phyloP scores from a whole-genome alignment of 1,284 basidiomycete genomes.

The Vanrija pseudolonga region DNA sequence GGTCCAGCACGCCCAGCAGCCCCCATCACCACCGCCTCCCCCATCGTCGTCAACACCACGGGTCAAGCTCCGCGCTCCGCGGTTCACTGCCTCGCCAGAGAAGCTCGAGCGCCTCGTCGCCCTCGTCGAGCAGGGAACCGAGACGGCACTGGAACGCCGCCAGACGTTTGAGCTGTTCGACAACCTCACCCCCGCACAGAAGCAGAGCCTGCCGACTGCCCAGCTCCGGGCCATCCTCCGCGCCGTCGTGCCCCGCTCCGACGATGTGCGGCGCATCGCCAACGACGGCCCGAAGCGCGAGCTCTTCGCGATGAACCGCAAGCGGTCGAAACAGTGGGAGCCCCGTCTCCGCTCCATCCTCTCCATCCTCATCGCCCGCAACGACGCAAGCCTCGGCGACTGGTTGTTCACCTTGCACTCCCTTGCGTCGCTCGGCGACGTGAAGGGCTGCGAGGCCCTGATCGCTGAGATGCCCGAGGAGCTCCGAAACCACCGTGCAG shows the following conservation, averaged over 20 bases:
- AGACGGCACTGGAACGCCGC: not conserved
- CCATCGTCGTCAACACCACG: no score
- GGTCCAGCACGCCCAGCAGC: not conserved
- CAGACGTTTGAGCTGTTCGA: not conserved
- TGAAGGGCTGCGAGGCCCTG: conserved; percentile 7
- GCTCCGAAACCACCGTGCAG: not conserved
- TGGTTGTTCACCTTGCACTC: conserved; percentile 13
- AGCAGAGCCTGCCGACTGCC: conserved; percentile 1
- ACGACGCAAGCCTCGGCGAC: conserved; percentile 5
- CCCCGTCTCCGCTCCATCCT: conserved; percentile 11
- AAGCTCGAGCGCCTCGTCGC: not conserved
- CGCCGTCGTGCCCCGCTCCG: conserved; percentile 10
- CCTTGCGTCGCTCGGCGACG: conserved; percentile 7
- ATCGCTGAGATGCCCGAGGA: conserved; percentile 3
- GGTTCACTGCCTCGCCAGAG: not conserved
- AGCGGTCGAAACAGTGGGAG: conserved; percentile 1
- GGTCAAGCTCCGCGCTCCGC: no score
- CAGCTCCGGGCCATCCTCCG: conserved; percentile 9
- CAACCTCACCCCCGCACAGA: conserved; percentile 2
- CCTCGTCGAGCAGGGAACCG: not conserved
- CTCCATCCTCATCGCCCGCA: conserved; percentile 3
- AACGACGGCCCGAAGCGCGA: not conserved
- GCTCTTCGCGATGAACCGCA: not conserved
- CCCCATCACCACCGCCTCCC: not conserved
- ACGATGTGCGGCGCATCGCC: conserved; percentile 3